These are phyloP conservation scores for Fusarium sp. DNA, from an alignment of 2,329 filamentous ascomycete genomes.

Conservation along the genomic window DNA sequence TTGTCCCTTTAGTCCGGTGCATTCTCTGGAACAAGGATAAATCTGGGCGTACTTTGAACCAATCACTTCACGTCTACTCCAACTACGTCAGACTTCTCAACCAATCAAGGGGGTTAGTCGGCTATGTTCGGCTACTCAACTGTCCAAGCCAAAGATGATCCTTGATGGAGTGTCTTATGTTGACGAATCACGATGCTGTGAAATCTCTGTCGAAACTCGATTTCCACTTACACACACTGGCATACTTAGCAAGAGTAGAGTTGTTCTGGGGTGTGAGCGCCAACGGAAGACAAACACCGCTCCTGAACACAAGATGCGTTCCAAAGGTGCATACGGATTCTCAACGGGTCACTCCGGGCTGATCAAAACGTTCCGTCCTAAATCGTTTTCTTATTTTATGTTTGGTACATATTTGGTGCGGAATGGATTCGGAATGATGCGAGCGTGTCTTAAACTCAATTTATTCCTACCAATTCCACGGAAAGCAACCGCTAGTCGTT, in stretches of 20 bases:
- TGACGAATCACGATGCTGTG: constrained; percentile 40
- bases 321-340: constrained; percentile 24
- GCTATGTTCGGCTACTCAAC: constrained; percentile 44
- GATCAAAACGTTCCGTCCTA: constrained; percentile 11
- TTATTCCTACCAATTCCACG: neutral
- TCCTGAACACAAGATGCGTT: constrained; percentile 4
- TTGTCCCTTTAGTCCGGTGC: constrained; percentile 43
- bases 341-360: constrained; percentile 6
- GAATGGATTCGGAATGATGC: neutral
- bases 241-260: constrained; percentile 16
- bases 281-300: constrained; percentile 30
- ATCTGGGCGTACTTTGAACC: constrained; percentile 31
- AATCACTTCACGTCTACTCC: constrained; percentile 27
- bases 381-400: neutral
- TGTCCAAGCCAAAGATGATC: constrained; percentile 14
- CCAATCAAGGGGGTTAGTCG: constrained; percentile 48
- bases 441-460: neutral
- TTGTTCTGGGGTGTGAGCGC: constrained; percentile 24
- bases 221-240: constrained; percentile 42
- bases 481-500: neutral
- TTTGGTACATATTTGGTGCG: neutral
- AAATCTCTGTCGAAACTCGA: constrained; percentile 47
- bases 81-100: neutral
- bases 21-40: constrained; percentile 39
- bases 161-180: constrained; percentile 5